Percentiles rank a stretch among this genome's conserved stretches.
Conservation (phyloP, 257 asterid genomes). For the Fraxinus quadrangulata region DNA sequence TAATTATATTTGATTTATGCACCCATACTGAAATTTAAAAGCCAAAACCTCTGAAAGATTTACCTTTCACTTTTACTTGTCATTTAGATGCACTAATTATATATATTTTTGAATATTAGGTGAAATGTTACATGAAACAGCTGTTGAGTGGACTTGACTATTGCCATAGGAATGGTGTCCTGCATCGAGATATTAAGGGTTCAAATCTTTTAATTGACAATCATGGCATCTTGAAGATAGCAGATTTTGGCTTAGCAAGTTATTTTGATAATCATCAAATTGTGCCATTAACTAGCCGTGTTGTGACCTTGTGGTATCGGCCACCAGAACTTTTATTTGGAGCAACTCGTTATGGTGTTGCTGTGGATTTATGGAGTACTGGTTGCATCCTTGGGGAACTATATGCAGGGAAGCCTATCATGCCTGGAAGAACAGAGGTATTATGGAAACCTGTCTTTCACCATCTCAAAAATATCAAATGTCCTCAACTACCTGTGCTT, state of each 20-base stretch:
- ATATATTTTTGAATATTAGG: slow-evolving; percentile 36
- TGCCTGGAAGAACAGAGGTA: slow-evolving; percentile 99
- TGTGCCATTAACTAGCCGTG: slow-evolving; percentile 83
- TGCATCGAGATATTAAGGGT: slow-evolving; percentile 91
- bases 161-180: slow-evolving; percentile 75
- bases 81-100: background rate
- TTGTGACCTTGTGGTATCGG: slow-evolving; percentile 95
- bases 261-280: slow-evolving; percentile 54
- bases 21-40: background rate
- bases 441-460: slow-evolving; percentile 10
- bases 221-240: slow-evolving; percentile 82
- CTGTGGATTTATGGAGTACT: slow-evolving; percentile 88
- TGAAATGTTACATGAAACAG: slow-evolving; percentile 89
- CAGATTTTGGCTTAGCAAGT: slow-evolving; percentile 93
- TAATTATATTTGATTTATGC: background rate
- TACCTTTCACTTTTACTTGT: slow-evolving; percentile 2
- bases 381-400: slow-evolving; percentile 95
- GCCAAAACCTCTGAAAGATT: background rate
- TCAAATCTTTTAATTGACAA: slow-evolving; percentile 79
- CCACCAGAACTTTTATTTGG: slow-evolving; percentile 95
- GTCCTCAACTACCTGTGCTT: background rate
- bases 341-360: slow-evolving; percentile 76
- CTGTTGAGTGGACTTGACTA: slow-evolving; percentile 80
- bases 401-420: slow-evolving; percentile 78
- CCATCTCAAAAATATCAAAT: background rate